These are phyloP conservation scores for Vittaforma corneae DNA, from an alignment of 371 early-diverging fungal genomes.

Conservation along the genomic window DNA sequence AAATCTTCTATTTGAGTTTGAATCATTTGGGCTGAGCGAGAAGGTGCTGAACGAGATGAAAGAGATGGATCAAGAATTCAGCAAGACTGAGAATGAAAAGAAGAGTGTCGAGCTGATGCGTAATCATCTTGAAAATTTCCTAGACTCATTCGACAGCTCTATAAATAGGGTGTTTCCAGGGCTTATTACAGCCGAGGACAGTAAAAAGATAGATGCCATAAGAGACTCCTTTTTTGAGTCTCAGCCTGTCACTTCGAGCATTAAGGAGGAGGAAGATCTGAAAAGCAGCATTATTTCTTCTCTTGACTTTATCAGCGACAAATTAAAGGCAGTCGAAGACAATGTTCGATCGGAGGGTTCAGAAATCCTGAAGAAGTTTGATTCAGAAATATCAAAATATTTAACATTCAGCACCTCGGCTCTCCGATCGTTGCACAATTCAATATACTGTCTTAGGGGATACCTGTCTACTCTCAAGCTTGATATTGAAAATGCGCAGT, in stretches of 20 bases:
- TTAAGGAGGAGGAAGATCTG: background rate
- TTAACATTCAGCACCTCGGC: background rate
- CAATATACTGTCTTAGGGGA: too few species aligned
- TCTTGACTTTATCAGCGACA: conserved; percentile 2
- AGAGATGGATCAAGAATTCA: background rate
- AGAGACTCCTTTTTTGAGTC: background rate
- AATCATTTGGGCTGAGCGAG: background rate
- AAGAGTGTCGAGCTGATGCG: background rate
- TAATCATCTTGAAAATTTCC: background rate
- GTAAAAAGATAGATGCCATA: background rate
- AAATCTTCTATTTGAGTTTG: background rate
- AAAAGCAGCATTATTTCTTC: background rate
- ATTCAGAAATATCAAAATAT: background rate
- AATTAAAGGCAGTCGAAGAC: background rate
- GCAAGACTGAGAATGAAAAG: background rate
- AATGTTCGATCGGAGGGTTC: background rate
- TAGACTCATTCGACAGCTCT: background rate
- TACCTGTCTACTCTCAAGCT: background rate
- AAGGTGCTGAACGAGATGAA: conserved; percentile 9
- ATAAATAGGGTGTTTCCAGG: conserved; percentile 9
- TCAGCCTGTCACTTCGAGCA: background rate
- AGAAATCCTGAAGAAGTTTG: background rate
- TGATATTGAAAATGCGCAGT: background rate
- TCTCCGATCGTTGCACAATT: background rate
- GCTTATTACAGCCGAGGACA: conserved; percentile 5